These are phyloP conservation scores for Paecilomyces variotii DNA, from an alignment of 2,329 filamentous ascomycete species.

Conservation along the genomic window DNA sequence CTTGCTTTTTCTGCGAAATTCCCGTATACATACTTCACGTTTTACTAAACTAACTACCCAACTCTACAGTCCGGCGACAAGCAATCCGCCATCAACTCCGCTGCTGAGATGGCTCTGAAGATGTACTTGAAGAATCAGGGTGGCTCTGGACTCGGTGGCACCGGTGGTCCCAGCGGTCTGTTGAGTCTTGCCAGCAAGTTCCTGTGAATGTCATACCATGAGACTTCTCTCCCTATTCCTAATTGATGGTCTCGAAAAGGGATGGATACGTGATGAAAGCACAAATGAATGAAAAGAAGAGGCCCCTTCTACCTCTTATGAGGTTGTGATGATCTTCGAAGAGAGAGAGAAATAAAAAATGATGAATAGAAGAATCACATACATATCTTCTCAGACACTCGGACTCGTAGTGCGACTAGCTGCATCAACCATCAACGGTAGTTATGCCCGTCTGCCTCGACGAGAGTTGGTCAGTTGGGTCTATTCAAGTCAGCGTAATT, in stretches of 20 bases:
- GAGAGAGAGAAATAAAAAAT: background rate
- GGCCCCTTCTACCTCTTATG: background rate
- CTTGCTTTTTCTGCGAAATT: slow-evolving; percentile 4
- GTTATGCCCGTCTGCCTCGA: too few relatives aligned
- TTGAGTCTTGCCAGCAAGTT: slow-evolving; percentile 57
- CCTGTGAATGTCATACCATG: slow-evolving; percentile 18
- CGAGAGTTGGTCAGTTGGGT: too few relatives aligned
- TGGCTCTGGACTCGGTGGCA: slow-evolving; percentile 35
- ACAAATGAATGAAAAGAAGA: background rate
- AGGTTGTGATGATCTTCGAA: background rate
- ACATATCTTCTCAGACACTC: too few relatives aligned
- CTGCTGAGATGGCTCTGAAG: slow-evolving; percentile 80
- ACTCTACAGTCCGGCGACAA: slow-evolving; percentile 55
- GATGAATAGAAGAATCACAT: background rate
- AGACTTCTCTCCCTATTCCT: background rate
- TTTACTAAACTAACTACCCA: background rate
- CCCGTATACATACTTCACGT: slow-evolving; percentile 15
- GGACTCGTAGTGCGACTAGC: too few relatives aligned
- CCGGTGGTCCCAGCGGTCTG: slow-evolving; percentile 44
- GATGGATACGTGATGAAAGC: background rate
- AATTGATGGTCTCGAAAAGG: background rate
- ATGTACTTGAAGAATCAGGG: slow-evolving; percentile 79
- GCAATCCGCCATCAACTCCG: slow-evolving; percentile 68
- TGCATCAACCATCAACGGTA: too few relatives aligned
- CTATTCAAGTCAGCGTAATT: too few relatives aligned